phyloP scores from a whole-genome alignment of 2,329 filamentous ascomycete genomes.

The Colletotrichum abscissum region DNA sequence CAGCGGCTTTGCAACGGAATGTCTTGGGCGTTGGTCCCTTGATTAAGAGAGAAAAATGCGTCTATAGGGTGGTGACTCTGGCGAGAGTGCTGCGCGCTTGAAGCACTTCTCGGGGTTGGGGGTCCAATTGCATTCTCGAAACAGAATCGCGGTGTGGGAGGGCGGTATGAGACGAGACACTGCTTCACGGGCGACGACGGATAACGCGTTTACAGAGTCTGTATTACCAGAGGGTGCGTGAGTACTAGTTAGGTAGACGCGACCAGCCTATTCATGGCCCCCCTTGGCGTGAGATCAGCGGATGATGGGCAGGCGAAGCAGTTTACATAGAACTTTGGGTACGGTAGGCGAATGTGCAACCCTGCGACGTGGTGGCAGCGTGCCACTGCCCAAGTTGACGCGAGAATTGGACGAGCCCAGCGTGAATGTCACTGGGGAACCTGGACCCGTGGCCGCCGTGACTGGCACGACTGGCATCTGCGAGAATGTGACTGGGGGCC shows the following conservation, averaged over 20 bases:
- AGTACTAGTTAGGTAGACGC: background rate
- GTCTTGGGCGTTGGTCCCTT: background rate
- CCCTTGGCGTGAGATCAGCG: constrained; percentile 13
- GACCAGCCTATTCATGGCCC: background rate
- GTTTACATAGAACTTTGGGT: background rate
- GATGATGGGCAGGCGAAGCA: background rate
- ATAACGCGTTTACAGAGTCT: constrained; percentile 8
- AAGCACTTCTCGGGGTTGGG: background rate
- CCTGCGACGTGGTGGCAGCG: background rate
- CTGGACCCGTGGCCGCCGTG: background rate
- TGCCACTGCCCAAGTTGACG: background rate
- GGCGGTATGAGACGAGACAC: background rate
- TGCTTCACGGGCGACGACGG: constrained; percentile 1
- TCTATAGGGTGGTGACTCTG: background rate
- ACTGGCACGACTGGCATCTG: background rate
- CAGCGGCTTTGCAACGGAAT: background rate
- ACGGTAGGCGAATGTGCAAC: background rate
- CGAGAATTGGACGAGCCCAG: background rate
- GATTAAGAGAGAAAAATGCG: no score
- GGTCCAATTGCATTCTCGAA: constrained; percentile 4
- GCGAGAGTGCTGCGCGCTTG: background rate
- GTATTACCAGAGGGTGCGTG: background rate
- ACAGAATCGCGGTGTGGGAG: background rate
- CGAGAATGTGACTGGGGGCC: background rate
- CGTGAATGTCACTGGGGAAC: background rate